phyloP scores from a whole-genome alignment of 371 early-diverging fungal species.

The Neoconidiobolus thromboides region DNA sequence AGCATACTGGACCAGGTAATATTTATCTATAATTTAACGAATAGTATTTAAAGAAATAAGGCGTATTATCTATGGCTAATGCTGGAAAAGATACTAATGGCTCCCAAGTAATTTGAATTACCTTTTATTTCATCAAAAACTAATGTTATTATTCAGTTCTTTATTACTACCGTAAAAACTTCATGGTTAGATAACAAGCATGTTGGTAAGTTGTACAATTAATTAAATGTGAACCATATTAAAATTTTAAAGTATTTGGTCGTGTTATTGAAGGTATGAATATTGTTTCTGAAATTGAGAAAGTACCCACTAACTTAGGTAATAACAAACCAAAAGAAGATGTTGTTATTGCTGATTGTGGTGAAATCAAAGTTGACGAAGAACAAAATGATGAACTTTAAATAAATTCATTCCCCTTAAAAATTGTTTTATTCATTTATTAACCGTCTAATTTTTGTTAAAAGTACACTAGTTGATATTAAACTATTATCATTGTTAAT shows the following conservation, averaged over 20 bases:
- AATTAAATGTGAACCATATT: neutral
- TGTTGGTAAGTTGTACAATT: slow-evolving; percentile 27
- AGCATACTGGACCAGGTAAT: slow-evolving; percentile 49
- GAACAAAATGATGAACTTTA: neutral
- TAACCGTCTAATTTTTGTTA: too few species aligned
- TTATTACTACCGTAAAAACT: slow-evolving; percentile 59
- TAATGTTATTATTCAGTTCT: slow-evolving; percentile 32
- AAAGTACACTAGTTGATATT: too few species aligned
- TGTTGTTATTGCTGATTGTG: slow-evolving; percentile 47
- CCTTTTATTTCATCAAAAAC: slow-evolving; percentile 25
- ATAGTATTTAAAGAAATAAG: slow-evolving; percentile 10
- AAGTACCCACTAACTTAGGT: slow-evolving; percentile 3
- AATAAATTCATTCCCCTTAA: too few species aligned
- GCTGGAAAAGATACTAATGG: slow-evolving; percentile 89
- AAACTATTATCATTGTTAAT: too few species aligned
- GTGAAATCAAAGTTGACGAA: slow-evolving; percentile 35
- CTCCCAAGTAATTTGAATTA: slow-evolving; percentile 37
- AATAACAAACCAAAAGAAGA: slow-evolving; percentile 37
- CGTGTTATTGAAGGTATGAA: slow-evolving; percentile 39
- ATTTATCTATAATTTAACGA: neutral
- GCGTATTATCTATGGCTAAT: slow-evolving; percentile 80
- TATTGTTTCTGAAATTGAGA: slow-evolving; percentile 12
- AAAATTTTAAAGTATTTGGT: slow-evolving; percentile 70
- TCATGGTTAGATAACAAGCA: slow-evolving; percentile 97
- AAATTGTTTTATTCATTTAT: too few species aligned